Conservation (phyloP, 1,139 yeast species). For the Geotrichum phurueaensis region DNA sequence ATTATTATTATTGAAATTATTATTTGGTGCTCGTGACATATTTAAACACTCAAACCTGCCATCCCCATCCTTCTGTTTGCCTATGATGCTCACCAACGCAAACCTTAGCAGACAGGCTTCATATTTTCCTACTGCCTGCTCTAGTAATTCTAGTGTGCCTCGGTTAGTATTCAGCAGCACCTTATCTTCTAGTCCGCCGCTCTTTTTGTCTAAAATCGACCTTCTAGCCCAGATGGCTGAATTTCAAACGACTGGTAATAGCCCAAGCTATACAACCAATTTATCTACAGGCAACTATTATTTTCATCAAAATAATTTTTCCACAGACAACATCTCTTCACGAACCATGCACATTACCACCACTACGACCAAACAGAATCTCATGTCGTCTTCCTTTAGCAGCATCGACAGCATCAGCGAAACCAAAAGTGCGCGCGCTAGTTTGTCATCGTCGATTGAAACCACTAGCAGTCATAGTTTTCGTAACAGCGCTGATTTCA, state of each 20-base stretch:
- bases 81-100: background rate
- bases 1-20: background rate
- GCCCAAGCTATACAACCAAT: background rate
- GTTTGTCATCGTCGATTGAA: background rate
- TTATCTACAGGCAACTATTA: background rate
- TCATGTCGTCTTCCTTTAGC: background rate
- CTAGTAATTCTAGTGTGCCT: background rate
- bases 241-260: background rate
- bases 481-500: background rate
- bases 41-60: background rate
- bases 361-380: background rate
- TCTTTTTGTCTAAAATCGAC: slow-evolving; percentile 7
- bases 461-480: background rate
- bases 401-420: background rate
- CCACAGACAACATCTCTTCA: background rate
- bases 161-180: background rate
- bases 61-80: background rate
- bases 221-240: slow-evolving; percentile 8
- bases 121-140: background rate
- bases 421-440: background rate
- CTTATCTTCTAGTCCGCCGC: background rate
- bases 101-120: background rate
- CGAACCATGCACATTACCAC: background rate
- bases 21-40: background rate
- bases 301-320: background rate